Percentiles rank a stretch among this genome's conserved stretches.
phyloP scores from a whole-genome alignment of 495 filamentous ascomycete species.

The Articulospora tetracladia region DNA sequence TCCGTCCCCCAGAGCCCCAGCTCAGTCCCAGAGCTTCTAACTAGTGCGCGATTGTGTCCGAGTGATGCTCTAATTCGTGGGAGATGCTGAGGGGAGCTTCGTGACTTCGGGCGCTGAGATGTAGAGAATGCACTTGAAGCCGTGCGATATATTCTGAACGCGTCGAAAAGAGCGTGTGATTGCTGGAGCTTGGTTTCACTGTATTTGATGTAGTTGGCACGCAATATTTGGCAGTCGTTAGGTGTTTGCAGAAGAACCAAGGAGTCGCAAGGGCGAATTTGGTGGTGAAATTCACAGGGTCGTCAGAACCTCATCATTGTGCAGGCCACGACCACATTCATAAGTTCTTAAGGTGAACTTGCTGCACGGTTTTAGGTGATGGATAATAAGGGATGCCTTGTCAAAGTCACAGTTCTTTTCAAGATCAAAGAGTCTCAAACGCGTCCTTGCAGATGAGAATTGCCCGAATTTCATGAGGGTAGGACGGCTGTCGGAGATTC shows the following conservation, averaged over 20 bases:
- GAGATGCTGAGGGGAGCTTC: neutral
- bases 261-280: neutral
- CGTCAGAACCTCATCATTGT: neutral
- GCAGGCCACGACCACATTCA: neutral
- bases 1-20: constrained; percentile 84
- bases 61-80: neutral
- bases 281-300: neutral
- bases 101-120: neutral
- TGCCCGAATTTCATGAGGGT: neutral
- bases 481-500: neutral
- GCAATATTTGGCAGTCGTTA: neutral
- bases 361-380: no score
- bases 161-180: neutral
- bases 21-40: constrained; percentile 55
- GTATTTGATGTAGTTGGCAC: neutral
- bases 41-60: neutral
- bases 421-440: no score
- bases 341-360: neutral
- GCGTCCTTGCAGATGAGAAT: neutral
- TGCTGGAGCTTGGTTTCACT: neutral
- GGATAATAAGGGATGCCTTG: no score
- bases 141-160: neutral
- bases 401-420: no score
- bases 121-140: no score
- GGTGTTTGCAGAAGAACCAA: neutral